These are phyloP conservation scores for Hypoxylon sp. DNA, from an alignment of 2,329 filamentous ascomycete species.

Conservation along the genomic window DNA sequence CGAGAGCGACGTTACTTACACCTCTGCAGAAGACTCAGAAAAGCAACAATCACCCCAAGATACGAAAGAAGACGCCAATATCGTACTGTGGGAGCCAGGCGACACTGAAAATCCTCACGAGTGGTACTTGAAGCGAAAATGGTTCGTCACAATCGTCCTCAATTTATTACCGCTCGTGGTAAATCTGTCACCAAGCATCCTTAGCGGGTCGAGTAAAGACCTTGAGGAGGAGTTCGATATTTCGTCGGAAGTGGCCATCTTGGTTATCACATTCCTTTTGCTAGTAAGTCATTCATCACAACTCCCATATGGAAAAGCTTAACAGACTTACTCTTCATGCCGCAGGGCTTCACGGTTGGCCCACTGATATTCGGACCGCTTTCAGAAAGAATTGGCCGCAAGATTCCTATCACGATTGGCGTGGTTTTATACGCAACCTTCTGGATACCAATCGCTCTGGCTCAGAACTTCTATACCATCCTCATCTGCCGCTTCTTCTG, in stretches of 20 bases:
- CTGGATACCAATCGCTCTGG: neutral
- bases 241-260: neutral
- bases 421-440: neutral
- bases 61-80: neutral
- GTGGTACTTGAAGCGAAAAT: neutral
- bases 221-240: constrained; percentile 4
- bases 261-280: neutral
- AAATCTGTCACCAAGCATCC: neutral
- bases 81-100: neutral
- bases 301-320: neutral
- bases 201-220: neutral
- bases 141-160: neutral
- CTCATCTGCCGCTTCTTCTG: neutral
- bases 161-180: neutral
- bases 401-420: constrained; percentile 23
- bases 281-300: neutral
- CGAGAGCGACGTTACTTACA: neutral
- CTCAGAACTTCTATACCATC: neutral
- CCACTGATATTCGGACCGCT: neutral
- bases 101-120: neutral
- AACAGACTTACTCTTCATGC: constrained; percentile 12
- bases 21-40: neutral
- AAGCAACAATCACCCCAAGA: neutral
- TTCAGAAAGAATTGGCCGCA: no score
- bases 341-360: neutral